Conservation (phyloP, 2,329 filamentous ascomycete species). For the Exophiala spinifera region DNA sequence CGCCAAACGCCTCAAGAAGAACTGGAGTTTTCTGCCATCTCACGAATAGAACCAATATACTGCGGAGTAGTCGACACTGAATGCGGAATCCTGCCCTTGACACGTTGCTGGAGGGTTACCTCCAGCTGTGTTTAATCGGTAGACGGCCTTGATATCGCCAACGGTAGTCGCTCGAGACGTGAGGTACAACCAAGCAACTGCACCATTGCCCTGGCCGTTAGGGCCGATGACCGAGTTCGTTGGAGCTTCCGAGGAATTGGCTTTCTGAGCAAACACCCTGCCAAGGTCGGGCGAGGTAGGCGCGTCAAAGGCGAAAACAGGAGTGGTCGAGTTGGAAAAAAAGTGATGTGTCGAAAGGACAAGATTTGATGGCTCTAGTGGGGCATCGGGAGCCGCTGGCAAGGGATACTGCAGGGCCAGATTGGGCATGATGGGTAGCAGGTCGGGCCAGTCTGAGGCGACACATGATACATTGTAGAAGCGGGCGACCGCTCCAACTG, state of each 20-base stretch:
- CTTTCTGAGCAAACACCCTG: conserved; percentile 62
- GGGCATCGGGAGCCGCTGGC: conserved; percentile 39
- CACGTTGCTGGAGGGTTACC: conserved; percentile 74
- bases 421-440: conserved; percentile 62
- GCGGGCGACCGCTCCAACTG: conserved; percentile 71
- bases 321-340: conserved; percentile 68
- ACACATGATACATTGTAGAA: conserved; percentile 88
- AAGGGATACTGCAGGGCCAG: conserved; percentile 67
- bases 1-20: neutral
- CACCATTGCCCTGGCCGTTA: conserved; percentile 57
- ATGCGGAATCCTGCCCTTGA: conserved; percentile 56
- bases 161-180: conserved; percentile 37
- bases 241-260: conserved; percentile 61
- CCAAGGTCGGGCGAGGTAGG: conserved; percentile 50
- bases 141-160: conserved; percentile 61
- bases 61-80: conserved; percentile 76
- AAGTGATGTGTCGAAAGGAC: conserved; percentile 73
- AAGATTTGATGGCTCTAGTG: conserved; percentile 54
- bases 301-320: conserved; percentile 72
- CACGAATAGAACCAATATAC: conserved; percentile 65
- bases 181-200: conserved; percentile 80
- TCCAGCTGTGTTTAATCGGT: conserved; percentile 78
- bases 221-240: conserved; percentile 55
- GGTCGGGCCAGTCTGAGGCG: conserved; percentile 64
- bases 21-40: neutral